Base-by-base conservation (phyloP, 2,329 filamentous ascomycete genomes). In the Zymoseptoria crescenta region DNA sequence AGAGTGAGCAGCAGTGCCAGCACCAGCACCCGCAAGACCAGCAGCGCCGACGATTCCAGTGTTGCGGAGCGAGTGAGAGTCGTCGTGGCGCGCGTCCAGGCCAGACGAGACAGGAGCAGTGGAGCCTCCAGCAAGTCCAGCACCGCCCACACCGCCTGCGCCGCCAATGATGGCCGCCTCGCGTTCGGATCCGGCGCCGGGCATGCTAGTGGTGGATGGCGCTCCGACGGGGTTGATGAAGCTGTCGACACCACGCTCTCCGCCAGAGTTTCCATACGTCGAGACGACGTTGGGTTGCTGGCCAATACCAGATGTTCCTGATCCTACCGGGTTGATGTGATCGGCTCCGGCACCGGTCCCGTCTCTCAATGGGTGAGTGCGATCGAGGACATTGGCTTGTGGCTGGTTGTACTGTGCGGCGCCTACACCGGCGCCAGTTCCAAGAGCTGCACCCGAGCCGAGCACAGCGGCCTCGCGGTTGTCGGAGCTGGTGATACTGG, bases 171-270 rank as follows among this genome's bases (percentile, higher is more conserved):
- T 20, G 16, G 54, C 54, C 30, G 57, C 19, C 4, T 62, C 54
- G 28, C 52, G 62, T 19, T 49, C 54, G 48, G 50, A 52, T 45
- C 35, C 35, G 16, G 13, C 35, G 3, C 35, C 35, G 35, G 35
- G 35, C 13, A 45, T 6, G 49, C 21, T 16, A 10, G 49, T 27
- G 10, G 49, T 51, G n/a, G 20, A 27, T 28, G 62, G 62, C 49
- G 59, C 62, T 16, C 55, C 60, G 35, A 64, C 52, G 4, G 62
- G 62, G 58, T 64, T 64, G 52, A 64, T 62, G 29, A 62, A 60
- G 24, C 56, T 59, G 24, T 56, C 49, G 19, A 27, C 49, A 19
- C 20, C 35, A 13, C 35, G 13, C 13, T n/a, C 35, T 16, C 35
- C 35, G 35, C 35, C 7, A 4, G 35, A 45, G 35, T 10, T 16